Evolutionary conservation across 2,329 filamentous ascomycete species (phyloP).

Genomic region (Akanthomyces uredinophilus): DNA sequence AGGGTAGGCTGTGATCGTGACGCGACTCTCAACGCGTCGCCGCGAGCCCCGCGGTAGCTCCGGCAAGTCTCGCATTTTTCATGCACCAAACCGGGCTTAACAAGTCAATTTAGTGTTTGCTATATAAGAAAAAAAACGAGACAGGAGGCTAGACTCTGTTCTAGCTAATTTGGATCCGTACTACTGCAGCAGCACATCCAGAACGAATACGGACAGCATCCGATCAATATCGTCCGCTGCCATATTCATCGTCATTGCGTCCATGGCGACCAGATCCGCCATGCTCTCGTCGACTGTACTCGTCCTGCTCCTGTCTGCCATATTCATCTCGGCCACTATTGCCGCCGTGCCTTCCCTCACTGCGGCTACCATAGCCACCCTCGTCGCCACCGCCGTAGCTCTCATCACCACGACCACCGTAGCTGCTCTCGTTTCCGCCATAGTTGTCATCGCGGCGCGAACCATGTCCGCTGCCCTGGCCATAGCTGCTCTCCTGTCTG

Average conservation of each 20-base stretch:
- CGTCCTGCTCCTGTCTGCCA: background rate
- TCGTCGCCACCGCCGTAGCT: conserved; percentile 18
- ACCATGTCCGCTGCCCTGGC: conserved; percentile 5
- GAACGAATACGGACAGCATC: background rate
- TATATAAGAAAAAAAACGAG: background rate
- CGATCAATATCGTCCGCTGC: conserved; percentile 1
- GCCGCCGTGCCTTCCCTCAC: conserved; percentile 15
- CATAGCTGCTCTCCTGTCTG: conserved; percentile 19
- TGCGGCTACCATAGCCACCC: conserved; percentile 5
- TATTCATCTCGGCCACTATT: background rate
- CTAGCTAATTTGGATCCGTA: background rate
- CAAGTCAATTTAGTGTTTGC: background rate
- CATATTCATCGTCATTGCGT: background rate
- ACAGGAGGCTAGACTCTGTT: background rate
- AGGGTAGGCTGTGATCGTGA: background rate
- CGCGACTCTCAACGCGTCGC: background rate
- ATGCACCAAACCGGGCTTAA: background rate
- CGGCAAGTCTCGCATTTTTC: background rate
- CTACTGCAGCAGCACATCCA: background rate
- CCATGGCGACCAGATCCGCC: background rate
- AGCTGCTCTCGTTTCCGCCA: conserved; percentile 19
- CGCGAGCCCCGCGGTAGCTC: background rate
- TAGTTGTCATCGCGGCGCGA: conserved; percentile 11
- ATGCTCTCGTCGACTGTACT: background rate
- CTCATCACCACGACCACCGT: conserved; percentile 22